These are phyloP conservation scores for Trichophyton equinum DNA, from an alignment of 2,329 filamentous ascomycete species.

Conservation along the genomic window DNA sequence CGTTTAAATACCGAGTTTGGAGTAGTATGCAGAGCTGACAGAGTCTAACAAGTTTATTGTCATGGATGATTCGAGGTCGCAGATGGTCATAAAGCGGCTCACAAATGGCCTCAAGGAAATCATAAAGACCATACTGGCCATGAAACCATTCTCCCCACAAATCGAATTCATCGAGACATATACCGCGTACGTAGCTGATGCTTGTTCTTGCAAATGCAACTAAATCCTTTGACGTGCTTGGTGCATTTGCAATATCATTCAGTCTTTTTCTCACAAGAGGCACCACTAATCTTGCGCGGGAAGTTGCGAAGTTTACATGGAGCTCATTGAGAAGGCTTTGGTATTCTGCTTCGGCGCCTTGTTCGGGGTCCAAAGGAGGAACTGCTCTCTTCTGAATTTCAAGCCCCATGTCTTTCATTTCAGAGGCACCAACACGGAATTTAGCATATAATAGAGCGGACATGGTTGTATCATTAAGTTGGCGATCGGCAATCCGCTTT, in stretches of 20 bases:
- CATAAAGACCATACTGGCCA: slow-evolving; percentile 49
- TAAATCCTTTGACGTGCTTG: slow-evolving; percentile 50
- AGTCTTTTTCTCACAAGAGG: slow-evolving; percentile 52
- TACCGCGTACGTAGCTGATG: slow-evolving; percentile 52
- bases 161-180: slow-evolving; percentile 56
- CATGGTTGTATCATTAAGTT: slow-evolving; percentile 58
- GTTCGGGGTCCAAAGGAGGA: slow-evolving; percentile 46
- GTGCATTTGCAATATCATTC: slow-evolving; percentile 42
- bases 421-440: slow-evolving; percentile 53
- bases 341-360: slow-evolving; percentile 50
- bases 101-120: slow-evolving; percentile 54
- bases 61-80: slow-evolving; percentile 52
- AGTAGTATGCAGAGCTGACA: slow-evolving; percentile 55
- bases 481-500: slow-evolving; percentile 52
- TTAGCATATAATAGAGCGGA: slow-evolving; percentile 60
- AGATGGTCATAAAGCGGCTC: slow-evolving; percentile 57
- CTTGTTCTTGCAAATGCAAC: slow-evolving; percentile 51
- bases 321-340: slow-evolving; percentile 54
- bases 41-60: slow-evolving; percentile 52
- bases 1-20: slow-evolving; percentile 53
- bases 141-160: slow-evolving; percentile 57
- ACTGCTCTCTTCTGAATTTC: slow-evolving; percentile 57
- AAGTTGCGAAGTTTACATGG: slow-evolving; percentile 51
- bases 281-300: slow-evolving; percentile 45
- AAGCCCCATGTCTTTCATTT: slow-evolving; percentile 52